Conservation (phyloP, 345 rosid species). For the Punica granatum region DNA sequence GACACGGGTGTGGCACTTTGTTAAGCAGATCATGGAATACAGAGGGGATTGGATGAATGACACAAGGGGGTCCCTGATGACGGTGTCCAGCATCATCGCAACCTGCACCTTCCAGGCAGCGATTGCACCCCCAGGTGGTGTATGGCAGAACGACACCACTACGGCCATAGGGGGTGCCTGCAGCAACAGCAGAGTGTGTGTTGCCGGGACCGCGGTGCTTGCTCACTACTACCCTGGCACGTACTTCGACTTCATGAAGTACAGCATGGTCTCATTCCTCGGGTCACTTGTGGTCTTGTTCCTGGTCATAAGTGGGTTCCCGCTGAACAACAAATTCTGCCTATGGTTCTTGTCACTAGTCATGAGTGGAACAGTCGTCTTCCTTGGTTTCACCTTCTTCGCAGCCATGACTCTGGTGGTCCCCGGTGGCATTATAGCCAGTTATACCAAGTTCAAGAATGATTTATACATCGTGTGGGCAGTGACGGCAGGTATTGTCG, state of each 20-base stretch:
- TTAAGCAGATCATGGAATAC: background rate
- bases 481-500: background rate
- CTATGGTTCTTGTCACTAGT: background rate
- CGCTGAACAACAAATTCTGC: background rate
- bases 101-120: constrained; percentile 1
- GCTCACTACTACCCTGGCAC: background rate
- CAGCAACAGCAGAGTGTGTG: too few species aligned
- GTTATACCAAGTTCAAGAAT: background rate
- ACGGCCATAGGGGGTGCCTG: too few species aligned
- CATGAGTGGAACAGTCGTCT: background rate
- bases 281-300: background rate
- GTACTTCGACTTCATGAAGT: background rate
- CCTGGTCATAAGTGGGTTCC: constrained; percentile 2
- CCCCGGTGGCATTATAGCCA: background rate
- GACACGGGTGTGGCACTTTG: background rate
- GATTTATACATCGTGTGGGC: background rate
- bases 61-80: constrained; percentile 2
- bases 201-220: background rate
- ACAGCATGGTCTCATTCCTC: background rate
- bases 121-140: constrained; percentile 1
- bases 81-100: constrained; percentile 1
- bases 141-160: background rate
- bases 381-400: constrained; percentile 1
- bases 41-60: constrained; percentile 1
- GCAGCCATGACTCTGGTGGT: background rate